Conservation (phyloP, 1,284 basidiomycete genomes). For the Sporisorium iseilematis-ciliati region DNA sequence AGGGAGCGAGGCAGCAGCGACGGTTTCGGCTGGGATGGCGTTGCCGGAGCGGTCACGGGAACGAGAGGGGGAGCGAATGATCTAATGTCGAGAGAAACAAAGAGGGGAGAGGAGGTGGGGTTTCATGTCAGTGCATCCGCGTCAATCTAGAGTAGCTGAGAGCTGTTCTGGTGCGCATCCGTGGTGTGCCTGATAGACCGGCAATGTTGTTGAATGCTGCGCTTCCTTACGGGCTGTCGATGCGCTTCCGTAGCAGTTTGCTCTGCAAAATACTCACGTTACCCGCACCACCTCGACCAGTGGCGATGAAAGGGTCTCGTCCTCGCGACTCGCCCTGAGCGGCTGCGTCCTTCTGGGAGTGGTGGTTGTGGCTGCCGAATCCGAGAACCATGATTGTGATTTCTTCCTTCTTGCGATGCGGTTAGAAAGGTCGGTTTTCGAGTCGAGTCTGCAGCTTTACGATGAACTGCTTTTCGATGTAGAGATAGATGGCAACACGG, state of each 20-base stretch:
- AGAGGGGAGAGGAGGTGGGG: neutral
- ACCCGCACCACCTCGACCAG: slow-evolving; percentile 64
- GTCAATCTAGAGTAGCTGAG: too few relatives aligned
- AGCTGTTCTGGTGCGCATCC: too few relatives aligned
- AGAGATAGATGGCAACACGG: neutral
- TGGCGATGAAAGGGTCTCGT: slow-evolving; percentile 58
- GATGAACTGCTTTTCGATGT: neutral
- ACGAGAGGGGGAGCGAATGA: slow-evolving; percentile 53
- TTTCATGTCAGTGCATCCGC: slow-evolving; percentile 6
- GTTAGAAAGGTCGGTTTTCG: neutral
- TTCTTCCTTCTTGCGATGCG: neutral
- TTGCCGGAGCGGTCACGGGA: slow-evolving; percentile 50
- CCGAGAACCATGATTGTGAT: slow-evolving; percentile 43
- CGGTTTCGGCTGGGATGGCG: slow-evolving; percentile 22
- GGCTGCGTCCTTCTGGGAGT: slow-evolving; percentile 42
- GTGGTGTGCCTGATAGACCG: too few relatives aligned
- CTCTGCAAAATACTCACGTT: slow-evolving; percentile 54
- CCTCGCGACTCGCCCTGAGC: slow-evolving; percentile 50
- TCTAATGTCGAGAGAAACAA: slow-evolving; percentile 19
- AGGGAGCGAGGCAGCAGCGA: slow-evolving; percentile 35
- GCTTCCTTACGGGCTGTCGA: too few relatives aligned
- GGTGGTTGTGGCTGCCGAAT: slow-evolving; percentile 51
- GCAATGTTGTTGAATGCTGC: too few relatives aligned
- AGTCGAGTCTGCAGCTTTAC: neutral
- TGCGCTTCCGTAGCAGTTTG: too few relatives aligned